Percentiles rank a stretch among this genome's conserved stretches.
These are phyloP conservation scores for Daldinia loculata DNA, from an alignment of 495 filamentous ascomycete genomes.

Conservation along the genomic window DNA sequence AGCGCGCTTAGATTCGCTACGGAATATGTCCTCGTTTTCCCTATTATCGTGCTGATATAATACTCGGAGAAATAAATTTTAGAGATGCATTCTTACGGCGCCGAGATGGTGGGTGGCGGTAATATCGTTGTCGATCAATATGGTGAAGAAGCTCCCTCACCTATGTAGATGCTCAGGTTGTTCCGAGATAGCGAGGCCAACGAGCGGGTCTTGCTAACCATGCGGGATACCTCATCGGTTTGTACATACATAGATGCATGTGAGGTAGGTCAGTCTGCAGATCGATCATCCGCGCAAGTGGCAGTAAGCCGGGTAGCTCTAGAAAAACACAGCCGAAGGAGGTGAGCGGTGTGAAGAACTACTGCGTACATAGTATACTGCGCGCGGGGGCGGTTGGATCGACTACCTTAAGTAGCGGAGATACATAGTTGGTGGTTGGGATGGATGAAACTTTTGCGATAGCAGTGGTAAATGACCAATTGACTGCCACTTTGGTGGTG, in stretches of 20 bases:
- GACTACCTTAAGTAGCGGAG: background rate
- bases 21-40: background rate
- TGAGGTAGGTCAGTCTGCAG: constrained; percentile 11
- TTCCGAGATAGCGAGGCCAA: constrained; percentile 12
- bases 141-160: constrained; percentile 25
- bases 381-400: background rate
- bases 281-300: constrained; percentile 29
- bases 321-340: constrained; percentile 3
- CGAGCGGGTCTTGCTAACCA: constrained; percentile 10
- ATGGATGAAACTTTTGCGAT: constrained; percentile 11
- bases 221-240: constrained; percentile 17
- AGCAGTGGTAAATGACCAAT: constrained; percentile 29
- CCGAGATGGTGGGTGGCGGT: constrained; percentile 23
- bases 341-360: constrained; percentile 31
- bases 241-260: constrained; percentile 11
- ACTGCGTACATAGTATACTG: background rate
- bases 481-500: constrained; percentile 16
- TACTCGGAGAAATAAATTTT: background rate
- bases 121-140: constrained; percentile 30
- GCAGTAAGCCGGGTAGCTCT: constrained; percentile 18
- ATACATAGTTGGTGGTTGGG: background rate
- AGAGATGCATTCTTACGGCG: constrained; percentile 1
- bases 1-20: background rate
- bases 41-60: constrained; percentile 4
- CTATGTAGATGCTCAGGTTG: constrained; percentile 4